Base-by-base conservation (phyloP, 108 stramenopile species). In the Bacterosira constricta region DNA sequence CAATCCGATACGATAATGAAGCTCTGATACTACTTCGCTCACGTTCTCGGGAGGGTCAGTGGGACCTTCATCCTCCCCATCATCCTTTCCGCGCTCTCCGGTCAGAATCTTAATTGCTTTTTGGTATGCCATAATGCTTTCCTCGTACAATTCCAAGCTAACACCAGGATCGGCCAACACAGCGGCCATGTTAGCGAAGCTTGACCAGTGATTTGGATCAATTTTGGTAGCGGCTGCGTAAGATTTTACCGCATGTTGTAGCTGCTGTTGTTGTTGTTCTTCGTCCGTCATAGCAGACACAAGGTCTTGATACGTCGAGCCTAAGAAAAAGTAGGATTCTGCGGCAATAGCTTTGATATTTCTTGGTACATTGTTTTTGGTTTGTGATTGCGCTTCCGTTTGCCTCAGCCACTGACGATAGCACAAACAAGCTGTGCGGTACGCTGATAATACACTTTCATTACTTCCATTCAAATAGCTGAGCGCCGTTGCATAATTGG, bases 1-100 rank as follows among this genome's bases (percentile, higher is more conserved):
- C 30, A 88, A 62, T 9, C 90, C 90, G 31, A 88, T 88, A 13
- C 90, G 66, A 78, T 88, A 88, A 46, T 91, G 85, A 18, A 91
- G 34, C 60, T 91, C 85, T 10, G 87, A 80, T 6, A 91, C 58
- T 41, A 91, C 84, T n/a, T 59, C 63, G 2, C 59, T 52, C 10
- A 82, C 74, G 36, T 91, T 80, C 45, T 55, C 73, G 6, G 90
- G 90, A 3, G 84, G 79, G 60, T 91, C 90, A 0, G 87, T 91
- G 18, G 85, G 81, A 30, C 75, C 57, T 35, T 41, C 42, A 25
- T 78, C 63, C 8, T 38, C 23, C 18, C 56, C 26, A 23, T 26
- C 38, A n/a, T 54, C 50, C 34, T 49, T 32, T 21, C 1, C 23
- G 1, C 11, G 17, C 20, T 57, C 42, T 27, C 69, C 50, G 6